These are phyloP conservation scores for Astrephomene gubernaculifera DNA, from an alignment of 139 green algal species.

Conservation along the genomic window DNA sequence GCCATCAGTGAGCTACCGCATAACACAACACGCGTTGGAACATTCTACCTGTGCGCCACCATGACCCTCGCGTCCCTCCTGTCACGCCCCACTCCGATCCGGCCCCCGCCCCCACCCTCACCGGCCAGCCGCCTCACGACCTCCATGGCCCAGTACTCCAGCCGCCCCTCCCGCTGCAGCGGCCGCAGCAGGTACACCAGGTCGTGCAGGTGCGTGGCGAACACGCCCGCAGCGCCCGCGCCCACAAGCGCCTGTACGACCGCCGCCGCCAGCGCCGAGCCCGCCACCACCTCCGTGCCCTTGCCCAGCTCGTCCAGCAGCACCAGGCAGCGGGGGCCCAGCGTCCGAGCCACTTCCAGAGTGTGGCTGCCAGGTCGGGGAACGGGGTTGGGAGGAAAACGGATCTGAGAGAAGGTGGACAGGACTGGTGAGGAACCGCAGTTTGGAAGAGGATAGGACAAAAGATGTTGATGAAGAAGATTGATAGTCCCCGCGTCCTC, in stretches of 20 bases:
- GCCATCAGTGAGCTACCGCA: no score
- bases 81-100: no score
- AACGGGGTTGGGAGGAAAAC: neutral
- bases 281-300: conserved; percentile 87
- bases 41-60: no score
- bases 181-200: conserved; percentile 71
- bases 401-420: no score
- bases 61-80: no score
- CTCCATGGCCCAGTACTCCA: conserved; percentile 45
- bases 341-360: neutral
- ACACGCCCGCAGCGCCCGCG: conserved; percentile 67
- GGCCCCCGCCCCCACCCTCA: neutral
- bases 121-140: neutral
- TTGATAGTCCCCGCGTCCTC: no score
- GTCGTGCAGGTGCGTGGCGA: conserved; percentile 92
- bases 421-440: no score
- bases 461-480: neutral
- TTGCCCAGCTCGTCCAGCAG: conserved; percentile 95
- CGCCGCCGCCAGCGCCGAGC: conserved; percentile 70
- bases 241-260: conserved; percentile 77
- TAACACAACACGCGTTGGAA: no score
- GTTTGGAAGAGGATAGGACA: no score
- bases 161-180: neutral
- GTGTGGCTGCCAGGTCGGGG: neutral
- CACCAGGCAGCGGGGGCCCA: conserved; percentile 70